Percentiles rank a stretch among this genome's conserved stretches.
phyloP scores from a whole-genome alignment of 352 stramenopile species.

The Phytophthora macrochlamydospora region DNA sequence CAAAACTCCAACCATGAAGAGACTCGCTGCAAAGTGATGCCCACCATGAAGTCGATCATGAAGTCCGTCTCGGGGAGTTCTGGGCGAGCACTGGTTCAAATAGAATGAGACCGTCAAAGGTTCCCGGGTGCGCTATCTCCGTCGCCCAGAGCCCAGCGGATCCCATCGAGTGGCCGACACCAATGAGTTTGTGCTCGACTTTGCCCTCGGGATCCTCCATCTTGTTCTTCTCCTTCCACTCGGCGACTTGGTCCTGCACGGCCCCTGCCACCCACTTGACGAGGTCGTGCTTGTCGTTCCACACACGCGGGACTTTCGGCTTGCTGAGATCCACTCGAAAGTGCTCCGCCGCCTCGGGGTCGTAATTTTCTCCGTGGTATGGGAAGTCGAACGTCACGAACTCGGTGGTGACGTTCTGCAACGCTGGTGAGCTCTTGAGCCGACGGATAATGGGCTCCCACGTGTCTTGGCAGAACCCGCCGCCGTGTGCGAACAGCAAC shows the following conservation, averaged over 20 bases:
- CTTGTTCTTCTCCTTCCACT: slow-evolving; percentile 33
- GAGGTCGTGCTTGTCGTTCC: slow-evolving; percentile 33
- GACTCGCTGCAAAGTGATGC: slow-evolving; percentile 32
- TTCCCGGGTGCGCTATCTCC: slow-evolving; percentile 47
- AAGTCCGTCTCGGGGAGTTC: slow-evolving; percentile 37
- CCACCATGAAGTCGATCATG: slow-evolving; percentile 43
- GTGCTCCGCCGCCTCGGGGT: slow-evolving; percentile 15
- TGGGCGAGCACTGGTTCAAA: slow-evolving; percentile 51
- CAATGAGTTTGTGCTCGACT: slow-evolving; percentile 39
- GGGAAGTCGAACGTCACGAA: slow-evolving; percentile 47
- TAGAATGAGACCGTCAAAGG: slow-evolving; percentile 50
- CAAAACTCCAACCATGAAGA: slow-evolving; percentile 18
- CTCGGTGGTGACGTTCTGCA: slow-evolving; percentile 32
- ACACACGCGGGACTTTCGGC: slow-evolving; percentile 28
- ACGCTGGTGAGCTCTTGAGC: slow-evolving; percentile 23
- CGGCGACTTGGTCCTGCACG: slow-evolving; percentile 29
- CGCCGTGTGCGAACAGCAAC: slow-evolving; percentile 50
- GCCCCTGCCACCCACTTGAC: slow-evolving; percentile 22
- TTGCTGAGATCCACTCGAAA: slow-evolving; percentile 35
- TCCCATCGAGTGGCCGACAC: slow-evolving; percentile 58
- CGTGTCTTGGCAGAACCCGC: slow-evolving; percentile 50
- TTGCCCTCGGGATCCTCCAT: slow-evolving; percentile 6
- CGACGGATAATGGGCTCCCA: slow-evolving; percentile 52
- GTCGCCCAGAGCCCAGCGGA: slow-evolving; percentile 38
- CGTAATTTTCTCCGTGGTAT: slow-evolving; percentile 47